A percentile compares a stretch with the other conserved stretches of the same genome.
phyloP scores from a whole-genome alignment of 192 early-diverging fungal genomes.

The Chytriomyces sp. region DNA sequence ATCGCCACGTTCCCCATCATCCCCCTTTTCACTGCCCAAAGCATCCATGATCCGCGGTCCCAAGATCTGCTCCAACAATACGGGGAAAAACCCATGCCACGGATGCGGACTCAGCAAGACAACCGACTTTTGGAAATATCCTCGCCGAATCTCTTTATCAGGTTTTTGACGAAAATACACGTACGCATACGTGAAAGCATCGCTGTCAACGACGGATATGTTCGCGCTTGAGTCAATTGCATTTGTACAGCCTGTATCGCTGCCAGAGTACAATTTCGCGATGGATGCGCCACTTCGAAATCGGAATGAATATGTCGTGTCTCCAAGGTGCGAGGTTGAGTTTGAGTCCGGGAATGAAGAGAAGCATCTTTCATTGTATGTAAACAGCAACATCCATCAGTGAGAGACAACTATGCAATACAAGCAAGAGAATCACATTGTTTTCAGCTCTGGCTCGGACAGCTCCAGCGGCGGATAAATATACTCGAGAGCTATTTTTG shows the following conservation, averaged over 20 bases:
- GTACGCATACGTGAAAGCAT: constrained; percentile 78
- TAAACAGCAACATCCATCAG: neutral
- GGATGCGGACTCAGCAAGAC: constrained; percentile 89
- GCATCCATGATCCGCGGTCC: constrained; percentile 85
- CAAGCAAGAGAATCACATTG: constrained; percentile 41
- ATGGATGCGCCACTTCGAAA: constrained; percentile 52
- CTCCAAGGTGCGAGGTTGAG: constrained; percentile 54
- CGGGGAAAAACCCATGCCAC: constrained; percentile 84
- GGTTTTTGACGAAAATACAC: constrained; percentile 93
- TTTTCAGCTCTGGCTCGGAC: constrained; percentile 53
- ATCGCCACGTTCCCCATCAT: neutral
- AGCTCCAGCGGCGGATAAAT: constrained; percentile 55
- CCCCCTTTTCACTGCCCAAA: constrained; percentile 41
- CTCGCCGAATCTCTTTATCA: constrained; percentile 82
- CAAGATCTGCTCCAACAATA: constrained; percentile 66
- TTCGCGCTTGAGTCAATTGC: neutral
- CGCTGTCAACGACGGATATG: constrained; percentile 50
- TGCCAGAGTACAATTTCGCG: constrained; percentile 38
- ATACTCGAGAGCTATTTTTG: constrained; percentile 49
- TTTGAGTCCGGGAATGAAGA: constrained; percentile 66
- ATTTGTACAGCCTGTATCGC: neutral
- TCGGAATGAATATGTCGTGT: constrained; percentile 56
- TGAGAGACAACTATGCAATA: neutral
- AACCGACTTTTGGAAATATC: constrained; percentile 91
- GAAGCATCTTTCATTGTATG: constrained; percentile 43